Percentiles rank a stretch among this genome's conserved stretches.
phyloP scores from a whole-genome alignment of 208 protist species.

The Leishmania lainsoni region DNA sequence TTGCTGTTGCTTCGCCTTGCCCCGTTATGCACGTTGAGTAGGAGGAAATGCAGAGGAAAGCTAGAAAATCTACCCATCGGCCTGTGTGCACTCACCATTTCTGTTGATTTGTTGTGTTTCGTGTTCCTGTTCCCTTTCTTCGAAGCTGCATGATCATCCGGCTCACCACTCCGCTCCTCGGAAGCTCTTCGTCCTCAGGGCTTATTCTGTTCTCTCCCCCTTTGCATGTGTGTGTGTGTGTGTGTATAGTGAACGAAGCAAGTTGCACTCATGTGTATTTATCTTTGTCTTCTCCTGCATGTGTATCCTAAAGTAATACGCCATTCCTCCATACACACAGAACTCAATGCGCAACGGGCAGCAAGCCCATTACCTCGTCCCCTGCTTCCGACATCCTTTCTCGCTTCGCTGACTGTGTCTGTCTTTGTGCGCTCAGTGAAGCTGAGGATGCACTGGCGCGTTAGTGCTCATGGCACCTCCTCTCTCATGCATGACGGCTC shows the following conservation, averaged over 20 bases:
- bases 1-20: constrained; percentile 2
- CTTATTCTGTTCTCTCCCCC: neutral
- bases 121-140: neutral
- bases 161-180: neutral
- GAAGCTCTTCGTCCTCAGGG: neutral
- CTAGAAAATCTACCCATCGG: neutral
- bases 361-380: neutral
- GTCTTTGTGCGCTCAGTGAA: neutral
- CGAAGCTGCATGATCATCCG: neutral
- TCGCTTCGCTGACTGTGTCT: neutral
- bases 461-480: neutral
- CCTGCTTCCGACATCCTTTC: neutral
- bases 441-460: neutral
- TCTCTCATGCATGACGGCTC: neutral
- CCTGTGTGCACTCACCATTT: neutral
- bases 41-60: neutral
- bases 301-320: neutral
- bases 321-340: neutral
- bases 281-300: neutral
- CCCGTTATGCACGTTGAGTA: neutral
- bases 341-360: neutral
- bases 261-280: neutral
- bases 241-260: neutral
- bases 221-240: neutral
- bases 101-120: constrained; percentile 7